These are phyloP conservation scores for Candida nemodendra DNA, from an alignment of 805 yeast species.

Conservation along the genomic window DNA sequence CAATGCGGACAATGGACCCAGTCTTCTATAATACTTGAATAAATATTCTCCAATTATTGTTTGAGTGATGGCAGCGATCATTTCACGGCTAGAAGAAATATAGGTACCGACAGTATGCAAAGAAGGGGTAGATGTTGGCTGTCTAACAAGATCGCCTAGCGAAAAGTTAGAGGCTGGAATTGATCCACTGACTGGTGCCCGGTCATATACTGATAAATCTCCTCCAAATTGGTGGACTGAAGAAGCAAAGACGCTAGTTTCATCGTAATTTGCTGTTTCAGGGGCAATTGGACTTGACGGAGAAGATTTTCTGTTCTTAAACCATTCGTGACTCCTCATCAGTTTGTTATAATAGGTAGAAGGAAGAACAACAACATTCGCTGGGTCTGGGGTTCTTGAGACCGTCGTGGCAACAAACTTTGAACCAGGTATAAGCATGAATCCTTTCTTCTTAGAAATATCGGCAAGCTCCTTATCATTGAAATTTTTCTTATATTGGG, in stretches of 20 bases:
- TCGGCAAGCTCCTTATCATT: conserved; percentile 30
- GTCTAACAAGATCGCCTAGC: conserved; percentile 16
- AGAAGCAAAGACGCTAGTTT: conserved; percentile 14
- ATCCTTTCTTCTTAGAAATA: conserved; percentile 45
- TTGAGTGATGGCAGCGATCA: conserved; percentile 85
- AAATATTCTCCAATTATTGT: conserved; percentile 91
- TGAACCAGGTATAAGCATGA: conserved; percentile 56
- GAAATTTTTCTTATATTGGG: conserved; percentile 15
- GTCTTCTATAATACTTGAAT: conserved; percentile 76
- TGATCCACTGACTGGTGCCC: conserved; percentile 2
- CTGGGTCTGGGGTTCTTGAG: conserved; percentile 51
- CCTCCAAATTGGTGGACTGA: conserved; percentile 28
- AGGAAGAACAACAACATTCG: conserved; percentile 63
- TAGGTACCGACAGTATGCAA: conserved; percentile 49
- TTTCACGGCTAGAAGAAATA: conserved; percentile 66
- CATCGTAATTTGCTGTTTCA: conserved; percentile 13
- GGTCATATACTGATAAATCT: conserved; percentile 3
- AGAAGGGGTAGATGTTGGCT: conserved; percentile 21
- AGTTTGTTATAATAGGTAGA: conserved; percentile 60
- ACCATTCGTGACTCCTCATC: conserved; percentile 40
- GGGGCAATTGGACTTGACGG: conserved; percentile 7
- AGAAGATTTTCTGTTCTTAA: conserved; percentile 22
- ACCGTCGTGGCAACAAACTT: conserved; percentile 64
- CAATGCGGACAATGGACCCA: conserved; percentile 71
- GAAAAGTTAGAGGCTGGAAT: conserved; percentile 11